Evolutionary conservation across 2,329 filamentous ascomycete genomes (phyloP).

Genomic region (Cladobotryum protrusum): DNA sequence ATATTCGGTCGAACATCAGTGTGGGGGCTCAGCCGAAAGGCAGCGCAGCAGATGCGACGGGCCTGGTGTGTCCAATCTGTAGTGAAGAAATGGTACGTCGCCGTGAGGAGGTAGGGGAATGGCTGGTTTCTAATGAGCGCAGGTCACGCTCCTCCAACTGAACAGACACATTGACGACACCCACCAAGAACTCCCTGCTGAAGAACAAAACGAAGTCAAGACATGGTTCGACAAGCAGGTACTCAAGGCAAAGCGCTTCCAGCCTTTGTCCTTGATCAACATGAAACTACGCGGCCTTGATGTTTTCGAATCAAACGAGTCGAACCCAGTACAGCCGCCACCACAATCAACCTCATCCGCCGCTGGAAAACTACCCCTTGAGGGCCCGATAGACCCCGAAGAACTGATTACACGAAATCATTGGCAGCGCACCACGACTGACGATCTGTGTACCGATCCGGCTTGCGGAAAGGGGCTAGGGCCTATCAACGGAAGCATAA

Average conservation of each 20-base stretch:
- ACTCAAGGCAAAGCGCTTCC: constrained; percentile 86
- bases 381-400: constrained; percentile 64
- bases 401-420: constrained; percentile 82
- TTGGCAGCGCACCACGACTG: constrained; percentile 72
- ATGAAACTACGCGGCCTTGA: constrained; percentile 90
- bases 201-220: constrained; percentile 89
- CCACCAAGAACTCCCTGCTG: constrained; percentile 82
- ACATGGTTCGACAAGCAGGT: constrained; percentile 97
- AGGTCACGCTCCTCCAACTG: constrained; percentile 88
- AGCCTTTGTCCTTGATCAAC: constrained; percentile 84
- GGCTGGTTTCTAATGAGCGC: not conserved
- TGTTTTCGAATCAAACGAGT: constrained; percentile 88
- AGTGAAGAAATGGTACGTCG: constrained; percentile 85
- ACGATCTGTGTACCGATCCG: constrained; percentile 82
- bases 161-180: constrained; percentile 81
- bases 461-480: constrained; percentile 76
- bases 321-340: constrained; percentile 29
- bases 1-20: constrained; percentile 75
- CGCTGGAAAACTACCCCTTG: constrained; percentile 35
- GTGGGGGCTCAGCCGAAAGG: constrained; percentile 50
- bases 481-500: constrained; percentile 74
- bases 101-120: not conserved
- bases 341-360: constrained; percentile 16
- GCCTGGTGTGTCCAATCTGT: constrained; percentile 93
- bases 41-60: constrained; percentile 44